These are phyloP conservation scores for Venturia carpophila DNA, from an alignment of 2,329 filamentous ascomycete species.

Conservation along the genomic window DNA sequence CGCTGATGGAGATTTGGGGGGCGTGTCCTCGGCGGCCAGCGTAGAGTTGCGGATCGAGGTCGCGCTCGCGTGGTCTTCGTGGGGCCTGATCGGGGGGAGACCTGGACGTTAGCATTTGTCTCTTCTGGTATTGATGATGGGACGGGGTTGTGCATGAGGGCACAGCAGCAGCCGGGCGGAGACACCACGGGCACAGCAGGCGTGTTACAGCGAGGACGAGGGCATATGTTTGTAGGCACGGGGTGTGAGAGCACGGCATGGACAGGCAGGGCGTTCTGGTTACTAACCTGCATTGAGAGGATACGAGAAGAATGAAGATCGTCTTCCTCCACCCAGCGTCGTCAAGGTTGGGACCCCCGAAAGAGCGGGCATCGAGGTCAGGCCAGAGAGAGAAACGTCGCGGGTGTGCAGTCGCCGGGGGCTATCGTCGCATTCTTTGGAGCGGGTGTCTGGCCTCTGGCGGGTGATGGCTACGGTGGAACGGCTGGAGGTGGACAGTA, in stretches of 20 bases:
- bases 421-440: background rate
- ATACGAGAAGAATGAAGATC: slow-evolving; percentile 9
- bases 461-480: background rate
- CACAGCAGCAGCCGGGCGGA: background rate
- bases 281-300: slow-evolving; percentile 9
- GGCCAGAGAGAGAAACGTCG: background rate
- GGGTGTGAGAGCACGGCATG: background rate
- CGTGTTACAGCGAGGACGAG: background rate
- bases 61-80: slow-evolving; percentile 32
- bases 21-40: slow-evolving; percentile 49
- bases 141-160: slow-evolving; percentile 8
- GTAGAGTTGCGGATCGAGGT: slow-evolving; percentile 40
- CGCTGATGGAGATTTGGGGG: slow-evolving; percentile 64
- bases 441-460: background rate
- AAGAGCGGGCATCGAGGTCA: slow-evolving; percentile 6
- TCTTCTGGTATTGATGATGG: background rate
- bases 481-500: background rate
- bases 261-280: background rate
- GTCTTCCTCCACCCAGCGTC: slow-evolving; percentile 4
- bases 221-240: background rate
- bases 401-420: background rate
- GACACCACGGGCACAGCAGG: background rate
- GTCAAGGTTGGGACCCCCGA: too few species aligned
- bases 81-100: slow-evolving; percentile 27
- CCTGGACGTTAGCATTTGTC: slow-evolving; percentile 11